Evolutionary conservation across 129 eudicot genomes (phyloP).

Genomic region (Lactuca sativa): DNA sequence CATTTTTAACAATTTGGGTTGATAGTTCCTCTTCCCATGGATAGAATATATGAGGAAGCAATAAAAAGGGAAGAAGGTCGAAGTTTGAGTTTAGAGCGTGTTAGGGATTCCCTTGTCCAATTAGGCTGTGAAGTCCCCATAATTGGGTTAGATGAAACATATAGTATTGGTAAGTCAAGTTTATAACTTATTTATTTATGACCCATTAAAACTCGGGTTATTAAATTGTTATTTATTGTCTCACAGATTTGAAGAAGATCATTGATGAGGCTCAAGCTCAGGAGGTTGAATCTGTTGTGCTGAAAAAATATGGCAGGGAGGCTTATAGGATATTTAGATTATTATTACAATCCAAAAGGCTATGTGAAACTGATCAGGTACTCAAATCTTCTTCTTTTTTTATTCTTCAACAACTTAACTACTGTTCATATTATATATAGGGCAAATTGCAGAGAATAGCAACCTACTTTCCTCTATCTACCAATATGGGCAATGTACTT

Average conservation of each 20-base stretch:
- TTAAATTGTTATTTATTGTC: constrained; percentile 7
- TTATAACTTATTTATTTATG: no score
- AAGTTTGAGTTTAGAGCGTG: constrained; percentile 67
- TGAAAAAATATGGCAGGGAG: constrained; percentile 76
- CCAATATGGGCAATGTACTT: no score
- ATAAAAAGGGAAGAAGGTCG: constrained; percentile 83
- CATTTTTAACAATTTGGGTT: not conserved
- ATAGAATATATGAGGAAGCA: constrained; percentile 67
- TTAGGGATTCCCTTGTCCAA: constrained; percentile 64
- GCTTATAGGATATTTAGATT: constrained; percentile 91
- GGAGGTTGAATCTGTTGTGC: constrained; percentile 88
- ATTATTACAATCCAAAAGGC: constrained; percentile 48
- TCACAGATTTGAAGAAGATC: constrained; percentile 67
- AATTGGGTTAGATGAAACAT: constrained; percentile 55
- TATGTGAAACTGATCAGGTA: constrained; percentile 81
- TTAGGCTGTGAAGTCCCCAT: constrained; percentile 63
- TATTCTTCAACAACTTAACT: no score
- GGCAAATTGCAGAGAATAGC: no score
- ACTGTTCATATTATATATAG: no score
- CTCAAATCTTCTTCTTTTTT: not conserved
- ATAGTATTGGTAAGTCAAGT: constrained; percentile 54
- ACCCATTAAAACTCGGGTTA: not conserved
- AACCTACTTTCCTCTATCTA: no score
- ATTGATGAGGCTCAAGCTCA: constrained; percentile 71
- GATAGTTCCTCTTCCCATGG: constrained; percentile 66